A percentile compares a stretch with the other conserved stretches of the same genome.
Evolutionary conservation across 441 rosid species (phyloP).

Genomic region (Macaranga tanarius): DNA sequence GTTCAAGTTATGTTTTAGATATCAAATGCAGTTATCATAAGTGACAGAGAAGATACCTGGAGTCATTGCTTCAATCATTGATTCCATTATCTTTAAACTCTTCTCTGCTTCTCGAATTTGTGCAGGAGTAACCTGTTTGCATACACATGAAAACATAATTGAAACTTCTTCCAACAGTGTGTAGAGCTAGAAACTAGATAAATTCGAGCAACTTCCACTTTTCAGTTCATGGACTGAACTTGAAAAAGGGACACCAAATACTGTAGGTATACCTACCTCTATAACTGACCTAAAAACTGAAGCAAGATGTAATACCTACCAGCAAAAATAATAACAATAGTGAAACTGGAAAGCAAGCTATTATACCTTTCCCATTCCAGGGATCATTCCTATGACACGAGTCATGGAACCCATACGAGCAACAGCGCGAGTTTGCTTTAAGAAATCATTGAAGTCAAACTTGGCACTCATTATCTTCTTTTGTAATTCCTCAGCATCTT

Average conservation of each 20-base stretch:
- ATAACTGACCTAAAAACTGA: neutral
- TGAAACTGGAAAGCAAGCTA: slow-evolving; percentile 21
- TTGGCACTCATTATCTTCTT: slow-evolving; percentile 98
- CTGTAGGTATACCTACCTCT: neutral
- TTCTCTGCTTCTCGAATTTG: slow-evolving; percentile 96
- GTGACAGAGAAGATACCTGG: slow-evolving; percentile 52
- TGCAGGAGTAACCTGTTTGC: slow-evolving; percentile 74
- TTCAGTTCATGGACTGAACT: slow-evolving; percentile 1
- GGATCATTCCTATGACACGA: slow-evolving; percentile 95
- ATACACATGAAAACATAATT: slow-evolving; percentile 13
- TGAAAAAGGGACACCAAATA: neutral
- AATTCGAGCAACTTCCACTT: neutral
- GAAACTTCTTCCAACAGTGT: slow-evolving; percentile 9
- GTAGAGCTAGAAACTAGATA: neutral
- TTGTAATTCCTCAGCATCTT: slow-evolving; percentile 96
- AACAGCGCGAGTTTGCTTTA: slow-evolving; percentile 94
- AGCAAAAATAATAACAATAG: neutral
- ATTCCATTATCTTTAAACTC: slow-evolving; percentile 81
- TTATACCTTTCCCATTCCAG: slow-evolving; percentile 91
- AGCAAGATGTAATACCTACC: neutral
- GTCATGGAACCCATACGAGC: slow-evolving; percentile 98
- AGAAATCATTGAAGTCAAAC: slow-evolving; percentile 95
- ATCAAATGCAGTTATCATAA: slow-evolving; percentile 8
- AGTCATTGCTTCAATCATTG: slow-evolving; percentile 91
- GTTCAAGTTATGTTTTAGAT: slow-evolving; percentile 4